Evolutionary conservation across 371 early-diverging fungal species (phyloP), one percentile per base, ranked within the genome.

Genomic region (Zychaea mexicana): DNA sequence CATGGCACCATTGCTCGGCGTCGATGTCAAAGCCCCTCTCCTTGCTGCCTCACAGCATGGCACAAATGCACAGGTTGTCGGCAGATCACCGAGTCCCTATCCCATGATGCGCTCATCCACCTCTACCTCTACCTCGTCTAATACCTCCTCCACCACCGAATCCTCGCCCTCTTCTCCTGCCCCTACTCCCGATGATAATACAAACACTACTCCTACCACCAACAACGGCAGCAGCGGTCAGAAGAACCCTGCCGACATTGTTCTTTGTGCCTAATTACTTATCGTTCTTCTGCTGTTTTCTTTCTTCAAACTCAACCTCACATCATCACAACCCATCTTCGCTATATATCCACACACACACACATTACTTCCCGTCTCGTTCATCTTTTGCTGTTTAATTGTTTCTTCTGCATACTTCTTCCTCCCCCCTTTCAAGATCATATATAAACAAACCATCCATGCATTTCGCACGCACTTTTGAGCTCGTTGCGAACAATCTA

Each of bases 1-100:
- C 3, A 55, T 67, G 17, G 68, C 68, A 30, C 68, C 68, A 4
- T 17, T 67, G 27, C 31, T 67, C 7, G 68, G 68, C 8, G 68
- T 62, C 1, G 59, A 67, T 31, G 63, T 67, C 59, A 62, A 58
- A 26, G 45, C 55, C 12, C 61, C 61, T 12, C 24, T 58, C n/a
- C 30, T 60, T 15, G 17, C 53, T 27, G 38, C 55, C 21, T 57
- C 27, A 28, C 54, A 49, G 13, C 33, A 24, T 38, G 46, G 22
- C 15, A 9, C 62, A 2, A 27, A 54, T 49, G 59, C 54, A 22
- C 56, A 45, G 2, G 45, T 53, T 9, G 26, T 26, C 53, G n/a
- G n/a, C n/a, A 36, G 55, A 30, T 27, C 57, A 38, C 54, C 60
- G 17, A 53, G 57, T 53, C 57, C 62, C 22, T 62, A 61, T 31